Evolutionary conservation across 345 rosid genomes (phyloP).

Genomic region (Bruguiera sexangula): DNA sequence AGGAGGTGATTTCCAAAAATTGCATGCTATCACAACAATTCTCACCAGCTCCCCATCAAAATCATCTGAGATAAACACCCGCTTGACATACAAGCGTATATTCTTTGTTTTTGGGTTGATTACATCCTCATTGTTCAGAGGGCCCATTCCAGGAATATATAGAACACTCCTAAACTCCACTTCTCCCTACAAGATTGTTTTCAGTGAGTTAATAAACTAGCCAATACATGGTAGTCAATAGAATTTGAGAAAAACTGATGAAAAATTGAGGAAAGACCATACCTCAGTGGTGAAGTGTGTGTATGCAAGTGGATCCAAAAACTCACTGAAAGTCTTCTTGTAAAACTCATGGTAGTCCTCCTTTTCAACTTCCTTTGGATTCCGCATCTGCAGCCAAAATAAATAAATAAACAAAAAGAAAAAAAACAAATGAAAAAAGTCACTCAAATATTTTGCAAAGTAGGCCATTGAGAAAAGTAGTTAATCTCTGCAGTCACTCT

Average conservation of each 20-base stretch:
- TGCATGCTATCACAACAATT: slow-evolving; percentile 2
- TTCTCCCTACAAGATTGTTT: slow-evolving; percentile 63
- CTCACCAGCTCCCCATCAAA: slow-evolving; percentile 99
- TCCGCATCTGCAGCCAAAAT: slow-evolving; percentile 62
- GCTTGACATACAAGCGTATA: slow-evolving; percentile 82
- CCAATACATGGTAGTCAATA: background rate
- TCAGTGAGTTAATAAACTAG: slow-evolving; percentile 7
- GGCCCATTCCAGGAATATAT: slow-evolving; percentile 96
- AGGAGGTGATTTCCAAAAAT: background rate
- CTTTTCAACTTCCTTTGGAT: slow-evolving; percentile 71
- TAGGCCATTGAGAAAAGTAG: background rate
- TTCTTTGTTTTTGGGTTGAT: slow-evolving; percentile 88
- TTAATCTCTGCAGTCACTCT: background rate
- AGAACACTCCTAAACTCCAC: slow-evolving; percentile 95
- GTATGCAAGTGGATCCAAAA: slow-evolving; percentile 83
- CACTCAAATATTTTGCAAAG: no score
- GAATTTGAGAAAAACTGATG: no score
- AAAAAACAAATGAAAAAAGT: background rate
- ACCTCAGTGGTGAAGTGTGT: slow-evolving; percentile 95
- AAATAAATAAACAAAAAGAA: background rate
- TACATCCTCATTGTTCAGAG: slow-evolving; percentile 86
- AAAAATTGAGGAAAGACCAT: background rate
- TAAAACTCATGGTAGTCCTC: slow-evolving; percentile 85
- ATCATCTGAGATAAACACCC: slow-evolving; percentile 98
- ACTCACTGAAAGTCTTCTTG: slow-evolving; percentile 88